Base-by-base conservation (phyloP, 2,329 filamentous ascomycete species). In the Didymella sp. region DNA sequence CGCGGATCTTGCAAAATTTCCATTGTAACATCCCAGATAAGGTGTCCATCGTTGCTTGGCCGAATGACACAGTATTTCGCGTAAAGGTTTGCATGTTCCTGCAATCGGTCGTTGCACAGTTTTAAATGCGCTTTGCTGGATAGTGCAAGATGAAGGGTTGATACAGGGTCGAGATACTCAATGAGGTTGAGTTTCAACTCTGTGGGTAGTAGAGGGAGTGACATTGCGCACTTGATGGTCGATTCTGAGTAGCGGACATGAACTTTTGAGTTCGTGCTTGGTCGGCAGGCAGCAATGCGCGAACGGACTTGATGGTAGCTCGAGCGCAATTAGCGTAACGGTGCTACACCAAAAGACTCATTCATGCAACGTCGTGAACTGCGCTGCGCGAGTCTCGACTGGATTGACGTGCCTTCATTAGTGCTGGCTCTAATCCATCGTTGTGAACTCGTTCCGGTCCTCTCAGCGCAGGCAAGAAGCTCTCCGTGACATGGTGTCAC, bases 151-250 rank as follows among this genome's bases (percentile, higher is more conserved):
- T 51, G 42, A 3, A 62, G 51, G 27, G 53, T 50, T 12, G 61
- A 55, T 13, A 49, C 42, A 3, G 61, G 64, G n/a, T 60, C 62
- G 44, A 64, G 38, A 24, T 17, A 21, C 6, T 60, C 58, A 7
- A 51, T 48, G 11, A 66, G 52, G 6, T 49, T 22, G 35, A 66
- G 45, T 21, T 53, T 60, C 13, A 67, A 49, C 31, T 62, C 62
- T 6, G 56, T 35, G 12, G 62, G 58, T 11, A 67, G 31, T 2
- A 25, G 28, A 9, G n/a, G 38, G 15, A 63, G 31, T 21, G 56
- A 25, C 62, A 67, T 67, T 15, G 15, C 19, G 25, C 24, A 15
- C 2, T 13, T 41, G 4, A 22, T 15, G 15, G 12, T 22, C 7
- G 4, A 30, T 25, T 37, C 3, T 4, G 9, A 8, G n/a, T 7